A percentile compares a stretch with the other conserved stretches of the same genome.
Conservation (phyloP, 805 yeast genomes). For the Ogataea wickerhamii region DNA sequence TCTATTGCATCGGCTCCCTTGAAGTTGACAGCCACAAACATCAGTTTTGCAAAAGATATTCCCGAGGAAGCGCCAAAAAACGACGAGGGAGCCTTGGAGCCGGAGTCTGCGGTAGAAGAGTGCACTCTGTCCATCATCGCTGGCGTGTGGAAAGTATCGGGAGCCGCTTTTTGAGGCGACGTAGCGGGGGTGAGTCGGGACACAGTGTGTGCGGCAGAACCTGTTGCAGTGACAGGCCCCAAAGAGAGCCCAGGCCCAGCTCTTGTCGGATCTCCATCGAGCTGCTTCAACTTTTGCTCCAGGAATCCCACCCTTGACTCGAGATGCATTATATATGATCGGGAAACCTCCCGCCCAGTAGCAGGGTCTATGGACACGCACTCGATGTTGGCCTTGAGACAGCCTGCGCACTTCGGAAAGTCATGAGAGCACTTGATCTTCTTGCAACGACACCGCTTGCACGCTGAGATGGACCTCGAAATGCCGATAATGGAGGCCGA, state of each 20-base stretch:
- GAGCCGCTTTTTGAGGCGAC: not conserved
- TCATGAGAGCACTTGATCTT: constrained; percentile 66
- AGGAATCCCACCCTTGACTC: constrained; percentile 62
- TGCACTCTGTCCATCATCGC: constrained; percentile 25
- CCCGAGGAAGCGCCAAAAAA: constrained; percentile 55
- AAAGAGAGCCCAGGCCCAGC: not conserved
- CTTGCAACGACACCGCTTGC: constrained; percentile 73
- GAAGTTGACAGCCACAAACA: constrained; percentile 74
- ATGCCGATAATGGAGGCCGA: constrained; percentile 35
- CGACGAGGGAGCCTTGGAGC: constrained; percentile 30
- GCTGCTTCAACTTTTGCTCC: constrained; percentile 44
- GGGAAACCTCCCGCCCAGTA: constrained; percentile 80
- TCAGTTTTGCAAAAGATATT: constrained; percentile 70
- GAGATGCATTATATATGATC: constrained; percentile 70
- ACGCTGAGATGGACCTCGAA: constrained; percentile 73
- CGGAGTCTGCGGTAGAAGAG: constrained; percentile 28
- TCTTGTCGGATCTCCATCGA: constrained; percentile 28
- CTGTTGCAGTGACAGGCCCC: not conserved
- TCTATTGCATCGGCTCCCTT: constrained; percentile 26
- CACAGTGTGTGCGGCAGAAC: not conserved
- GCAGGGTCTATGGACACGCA: constrained; percentile 87
- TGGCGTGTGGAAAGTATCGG: not conserved
- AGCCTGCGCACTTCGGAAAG: constrained; percentile 63
- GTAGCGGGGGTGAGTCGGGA: not conserved
- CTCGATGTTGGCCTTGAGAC: constrained; percentile 60